Percentiles rank a stretch among this genome's conserved stretches.
Evolutionary conservation across 2,329 filamentous ascomycete species (phyloP).

Genomic region (Colletotrichum viniferum): DNA sequence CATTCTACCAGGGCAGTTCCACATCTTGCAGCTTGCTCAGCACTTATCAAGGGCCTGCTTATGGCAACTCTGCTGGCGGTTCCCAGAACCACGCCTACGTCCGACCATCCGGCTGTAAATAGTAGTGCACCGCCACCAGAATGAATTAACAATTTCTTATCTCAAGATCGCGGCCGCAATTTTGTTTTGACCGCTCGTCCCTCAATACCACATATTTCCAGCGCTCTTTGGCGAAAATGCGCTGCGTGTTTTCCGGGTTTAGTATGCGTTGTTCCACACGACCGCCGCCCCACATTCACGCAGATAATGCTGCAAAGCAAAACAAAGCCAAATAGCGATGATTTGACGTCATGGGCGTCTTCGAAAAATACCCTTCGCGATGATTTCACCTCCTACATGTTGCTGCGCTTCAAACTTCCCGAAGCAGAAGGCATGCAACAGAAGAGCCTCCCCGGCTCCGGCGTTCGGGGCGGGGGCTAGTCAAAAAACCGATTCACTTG

Average conservation of each 20-base stretch:
- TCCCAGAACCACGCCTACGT: conserved; percentile 2
- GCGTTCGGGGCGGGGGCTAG: background rate
- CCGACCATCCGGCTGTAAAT: background rate
- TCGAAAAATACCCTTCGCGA: background rate
- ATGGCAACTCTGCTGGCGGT: conserved; percentile 8
- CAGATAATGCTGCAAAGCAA: background rate
- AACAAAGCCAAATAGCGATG: background rate
- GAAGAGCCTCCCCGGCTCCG: background rate
- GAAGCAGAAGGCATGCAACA: background rate
- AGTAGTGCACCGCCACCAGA: background rate
- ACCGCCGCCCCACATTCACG: background rate
- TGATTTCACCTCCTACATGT: background rate
- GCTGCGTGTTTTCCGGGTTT: background rate
- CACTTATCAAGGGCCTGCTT: background rate
- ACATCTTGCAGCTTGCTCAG: conserved; percentile 1
- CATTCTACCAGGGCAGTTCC: background rate
- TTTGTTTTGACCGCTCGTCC: background rate
- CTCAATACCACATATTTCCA: background rate
- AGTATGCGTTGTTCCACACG: background rate
- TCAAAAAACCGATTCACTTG: background rate
- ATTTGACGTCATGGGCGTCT: background rate
- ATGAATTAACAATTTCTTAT: background rate
- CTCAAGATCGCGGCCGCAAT: background rate
- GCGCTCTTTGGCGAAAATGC: background rate
- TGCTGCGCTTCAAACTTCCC: background rate